These are phyloP conservation scores for Oryza punctata DNA, from an alignment of 176 grass and related monocot species.

Conservation along the genomic window DNA sequence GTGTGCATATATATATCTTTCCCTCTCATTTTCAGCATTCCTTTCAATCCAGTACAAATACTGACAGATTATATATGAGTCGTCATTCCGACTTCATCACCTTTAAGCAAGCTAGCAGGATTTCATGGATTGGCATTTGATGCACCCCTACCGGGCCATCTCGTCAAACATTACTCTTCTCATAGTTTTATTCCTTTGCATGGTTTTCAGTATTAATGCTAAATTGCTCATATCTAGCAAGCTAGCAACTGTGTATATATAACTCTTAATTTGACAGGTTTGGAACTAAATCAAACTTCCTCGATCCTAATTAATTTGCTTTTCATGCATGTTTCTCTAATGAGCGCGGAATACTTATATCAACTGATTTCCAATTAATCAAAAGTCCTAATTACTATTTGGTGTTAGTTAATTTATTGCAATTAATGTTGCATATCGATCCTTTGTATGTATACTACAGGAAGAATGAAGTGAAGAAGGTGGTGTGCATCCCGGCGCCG, in stretches of 20 bases:
- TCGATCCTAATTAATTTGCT: background rate
- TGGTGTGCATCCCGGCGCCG: slow-evolving; percentile 69
- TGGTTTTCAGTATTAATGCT: background rate
- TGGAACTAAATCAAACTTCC: too few species aligned
- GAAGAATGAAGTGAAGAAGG: slow-evolving; percentile 69
- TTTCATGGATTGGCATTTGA: slow-evolving; percentile 32
- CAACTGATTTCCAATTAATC: background rate
- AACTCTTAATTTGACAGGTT: background rate
- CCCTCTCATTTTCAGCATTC: background rate
- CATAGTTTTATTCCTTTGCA: background rate
- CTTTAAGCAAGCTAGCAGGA: background rate
- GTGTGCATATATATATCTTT: background rate
- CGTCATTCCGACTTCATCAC: background rate
- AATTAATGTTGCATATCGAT: background rate
- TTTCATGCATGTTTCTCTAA: background rate
- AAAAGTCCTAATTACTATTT: background rate
- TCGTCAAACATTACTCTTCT: background rate
- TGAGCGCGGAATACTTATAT: background rate
- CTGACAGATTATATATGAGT: background rate
- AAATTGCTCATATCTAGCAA: background rate
- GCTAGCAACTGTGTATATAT: background rate
- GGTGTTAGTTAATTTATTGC: background rate
- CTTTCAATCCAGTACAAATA: background rate
- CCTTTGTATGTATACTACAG: slow-evolving; percentile 21
- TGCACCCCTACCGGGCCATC: slow-evolving; percentile 4